phyloP scores from a whole-genome alignment of 805 yeast species.

The Maudiozyma bulderi region DNA sequence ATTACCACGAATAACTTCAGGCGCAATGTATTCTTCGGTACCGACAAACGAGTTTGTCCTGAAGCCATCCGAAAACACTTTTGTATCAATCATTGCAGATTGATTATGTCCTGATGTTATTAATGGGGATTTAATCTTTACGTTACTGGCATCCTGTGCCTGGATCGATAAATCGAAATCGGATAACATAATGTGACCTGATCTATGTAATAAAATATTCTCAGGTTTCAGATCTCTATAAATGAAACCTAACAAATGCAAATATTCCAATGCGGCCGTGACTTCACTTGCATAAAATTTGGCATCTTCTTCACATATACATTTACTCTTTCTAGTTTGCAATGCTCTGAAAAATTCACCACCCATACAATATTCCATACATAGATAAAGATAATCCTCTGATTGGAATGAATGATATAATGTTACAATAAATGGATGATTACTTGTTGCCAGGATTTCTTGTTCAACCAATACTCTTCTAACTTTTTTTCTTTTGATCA shows the following conservation, averaged over 20 bases:
- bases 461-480: slow-evolving; percentile 94
- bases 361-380: slow-evolving; percentile 99
- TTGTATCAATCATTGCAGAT: slow-evolving; percentile 55
- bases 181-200: slow-evolving; percentile 96
- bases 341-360: slow-evolving; percentile 96
- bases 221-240: slow-evolving; percentile 96
- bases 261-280: slow-evolving; percentile 89
- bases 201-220: slow-evolving; percentile 84
- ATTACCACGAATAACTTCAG: slow-evolving; percentile 93
- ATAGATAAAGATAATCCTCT: slow-evolving; percentile 78
- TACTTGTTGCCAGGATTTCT: slow-evolving; percentile 87
- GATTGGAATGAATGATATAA: slow-evolving; percentile 94
- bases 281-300: slow-evolving; percentile 94
- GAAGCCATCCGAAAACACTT: slow-evolving; percentile 91
- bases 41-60: slow-evolving; percentile 97
- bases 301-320: slow-evolving; percentile 82
- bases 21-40: slow-evolving; percentile 97
- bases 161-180: slow-evolving; percentile 95
- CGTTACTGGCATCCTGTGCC: slow-evolving; percentile 43
- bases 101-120: slow-evolving; percentile 8
- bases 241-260: slow-evolving; percentile 94
- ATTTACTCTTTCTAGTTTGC: slow-evolving; percentile 80
- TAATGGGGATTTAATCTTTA: slow-evolving; percentile 47
- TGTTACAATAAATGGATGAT: slow-evolving; percentile 95
- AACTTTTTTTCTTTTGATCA: slow-evolving; percentile 90